Base-by-base conservation (phyloP, 2,329 filamentous ascomycete species). In the Cladosporium sp. region DNA sequence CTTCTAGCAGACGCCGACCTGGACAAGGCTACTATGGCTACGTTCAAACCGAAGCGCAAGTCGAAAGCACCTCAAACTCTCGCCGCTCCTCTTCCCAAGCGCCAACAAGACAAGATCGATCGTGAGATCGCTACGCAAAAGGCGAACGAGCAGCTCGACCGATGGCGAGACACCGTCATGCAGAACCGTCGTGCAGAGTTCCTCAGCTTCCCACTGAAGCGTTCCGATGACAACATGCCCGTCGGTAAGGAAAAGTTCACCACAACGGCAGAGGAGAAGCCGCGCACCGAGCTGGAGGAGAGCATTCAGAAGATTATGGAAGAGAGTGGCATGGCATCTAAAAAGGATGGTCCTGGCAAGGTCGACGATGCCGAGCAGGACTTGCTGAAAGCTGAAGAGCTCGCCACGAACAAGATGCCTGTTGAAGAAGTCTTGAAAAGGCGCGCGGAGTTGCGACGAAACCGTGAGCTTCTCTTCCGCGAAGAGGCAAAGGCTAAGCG, bases 81-180 rank as follows among this genome's bases (percentile, higher is more conserved):
- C 3, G 84, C 86, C 24, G 87, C 91, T 2, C 91, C 92, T 12
- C 77, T 96, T 4, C 83, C 89, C 1, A 90, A 88, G 65, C 81
- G 91, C 54, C 87, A 95, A 61, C 92, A 97, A 68, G 90, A 91
- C 64, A 83, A 84, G 43, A 71, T 96, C 13, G 86, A 95, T 62
- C 88, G 93, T 45, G 76, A 77, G 47, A 89, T 84, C 19, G 93
- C 93, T 2, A 95, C 91, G 61, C 83, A 90, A 30, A 91, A 96
- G 74, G 91, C 89, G 44, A 96, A 95, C 62, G 86, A 96, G 68
- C 92, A 90, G 0, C 76, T 99, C 20, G 84, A 88, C 56, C 83
- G 89, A 61, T 99, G 93, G 93, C 86, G 86, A 27, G 92, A 96
- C 54, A 97, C 93, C 0, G 90, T 99, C 63, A 95, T 96, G 71